phyloP scores from a whole-genome alignment of 2,329 filamentous ascomycete genomes.

The Ceratocystis alfenasii region DNA sequence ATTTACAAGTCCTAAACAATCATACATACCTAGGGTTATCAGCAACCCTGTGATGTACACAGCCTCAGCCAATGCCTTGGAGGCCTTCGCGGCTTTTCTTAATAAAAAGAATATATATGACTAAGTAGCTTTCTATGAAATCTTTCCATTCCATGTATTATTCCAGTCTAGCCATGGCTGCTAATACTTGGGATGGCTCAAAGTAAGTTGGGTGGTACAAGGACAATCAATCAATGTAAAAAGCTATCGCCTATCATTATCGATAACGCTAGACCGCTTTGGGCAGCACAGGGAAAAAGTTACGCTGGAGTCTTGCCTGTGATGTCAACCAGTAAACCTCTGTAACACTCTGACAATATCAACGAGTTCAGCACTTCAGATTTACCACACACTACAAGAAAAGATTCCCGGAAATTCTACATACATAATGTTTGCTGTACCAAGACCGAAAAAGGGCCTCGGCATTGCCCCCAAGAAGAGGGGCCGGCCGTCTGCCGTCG shows the following conservation, averaged over 20 bases:
- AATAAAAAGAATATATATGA: too few relatives aligned
- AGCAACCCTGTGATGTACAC: background rate
- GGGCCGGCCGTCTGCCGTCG: constrained; percentile 48
- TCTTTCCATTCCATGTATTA: too few relatives aligned
- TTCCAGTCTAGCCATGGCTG: too few relatives aligned
- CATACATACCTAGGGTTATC: background rate
- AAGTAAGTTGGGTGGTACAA: background rate
- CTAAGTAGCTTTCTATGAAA: too few relatives aligned
- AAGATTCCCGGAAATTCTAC: constrained; percentile 15
- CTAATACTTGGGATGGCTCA: too few relatives aligned
- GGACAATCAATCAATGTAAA: too few relatives aligned
- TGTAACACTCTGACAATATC: constrained; percentile 4
- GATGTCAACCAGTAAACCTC: constrained; percentile 5
- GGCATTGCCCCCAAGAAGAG: constrained; percentile 54
- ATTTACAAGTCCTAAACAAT: too few relatives aligned
- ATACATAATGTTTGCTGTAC: constrained; percentile 39
- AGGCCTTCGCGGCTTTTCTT: background rate
- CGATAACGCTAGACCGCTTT: constrained; percentile 21
- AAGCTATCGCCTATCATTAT: constrained; percentile 6
- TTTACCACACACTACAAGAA: constrained; percentile 14
- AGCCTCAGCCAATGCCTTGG: background rate
- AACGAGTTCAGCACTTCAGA: background rate
- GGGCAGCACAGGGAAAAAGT: constrained; percentile 19
- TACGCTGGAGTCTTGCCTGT: constrained; percentile 3
- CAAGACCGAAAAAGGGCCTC: constrained; percentile 43